Conservation (phyloP, 1,284 basidiomycete genomes). For the Heliocybe sulcata region DNA sequence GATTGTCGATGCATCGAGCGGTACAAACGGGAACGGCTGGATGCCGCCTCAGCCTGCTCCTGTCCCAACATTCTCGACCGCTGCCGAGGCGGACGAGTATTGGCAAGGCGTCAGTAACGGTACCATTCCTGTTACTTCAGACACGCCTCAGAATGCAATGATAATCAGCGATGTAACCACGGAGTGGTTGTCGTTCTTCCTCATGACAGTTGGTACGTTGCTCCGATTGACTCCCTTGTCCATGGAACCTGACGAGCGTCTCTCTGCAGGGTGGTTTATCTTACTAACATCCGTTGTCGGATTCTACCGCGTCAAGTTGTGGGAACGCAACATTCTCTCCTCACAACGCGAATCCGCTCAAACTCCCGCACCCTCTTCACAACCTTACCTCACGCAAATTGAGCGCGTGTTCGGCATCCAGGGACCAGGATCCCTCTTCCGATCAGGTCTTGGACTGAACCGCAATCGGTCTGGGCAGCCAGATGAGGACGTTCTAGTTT, state of each 20-base stretch:
- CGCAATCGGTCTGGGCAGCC: constrained; percentile 15
- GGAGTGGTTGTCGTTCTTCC: constrained; percentile 89
- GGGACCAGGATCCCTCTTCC: constrained; percentile 33
- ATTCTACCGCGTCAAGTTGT: constrained; percentile 90
- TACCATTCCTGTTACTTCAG: constrained; percentile 9
- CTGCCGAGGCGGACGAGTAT: constrained; percentile 42
- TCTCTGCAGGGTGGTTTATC: constrained; percentile 77
- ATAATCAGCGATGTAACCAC: constrained; percentile 44
- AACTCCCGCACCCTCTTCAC: constrained; percentile 14
- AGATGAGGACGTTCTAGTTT: constrained; percentile 21
- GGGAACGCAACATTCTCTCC: constrained; percentile 69
- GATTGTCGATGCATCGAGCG: constrained; percentile 14
- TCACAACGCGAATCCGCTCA: constrained; percentile 24
- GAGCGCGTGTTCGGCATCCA: constrained; percentile 39
- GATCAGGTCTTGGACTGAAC: constrained; percentile 42
- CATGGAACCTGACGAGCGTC: not conserved
- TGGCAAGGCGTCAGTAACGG: constrained; percentile 24
- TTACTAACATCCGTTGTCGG: constrained; percentile 83
- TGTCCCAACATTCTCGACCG: constrained; percentile 32
- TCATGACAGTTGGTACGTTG: constrained; percentile 79
- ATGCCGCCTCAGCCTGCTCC: constrained; percentile 8
- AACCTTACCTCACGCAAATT: constrained; percentile 28
- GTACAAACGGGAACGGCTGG: constrained; percentile 18
- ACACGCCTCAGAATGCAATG: constrained; percentile 8
- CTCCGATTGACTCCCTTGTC: constrained; percentile 4